These are phyloP conservation scores for Pleurotus tuber-regium DNA, from an alignment of 768 basidiomycete species.

Conservation along the genomic window DNA sequence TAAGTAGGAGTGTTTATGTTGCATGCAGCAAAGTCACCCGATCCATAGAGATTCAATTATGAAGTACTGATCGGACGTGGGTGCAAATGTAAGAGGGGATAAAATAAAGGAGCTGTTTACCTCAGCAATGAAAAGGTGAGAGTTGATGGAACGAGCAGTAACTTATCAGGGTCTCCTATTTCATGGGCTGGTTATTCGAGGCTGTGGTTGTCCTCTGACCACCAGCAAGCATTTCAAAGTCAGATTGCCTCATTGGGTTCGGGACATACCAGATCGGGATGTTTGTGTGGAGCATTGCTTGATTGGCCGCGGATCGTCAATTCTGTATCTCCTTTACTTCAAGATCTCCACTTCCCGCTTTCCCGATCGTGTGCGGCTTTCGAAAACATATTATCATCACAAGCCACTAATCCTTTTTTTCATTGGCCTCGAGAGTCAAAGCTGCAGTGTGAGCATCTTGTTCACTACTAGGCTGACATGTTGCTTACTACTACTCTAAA, in stretches of 20 bases:
- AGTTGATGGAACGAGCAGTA: neutral
- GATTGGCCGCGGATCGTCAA: conserved; percentile 10
- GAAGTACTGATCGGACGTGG: conserved; percentile 5
- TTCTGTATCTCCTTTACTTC: conserved; percentile 11
- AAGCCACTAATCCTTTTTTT: neutral
- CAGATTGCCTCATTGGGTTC: conserved; percentile 7
- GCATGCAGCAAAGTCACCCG: conserved; percentile 6
- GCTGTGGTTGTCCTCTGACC: no score
- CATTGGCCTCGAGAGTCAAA: no score
- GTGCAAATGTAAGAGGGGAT: conserved; percentile 1
- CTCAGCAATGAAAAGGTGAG: conserved; percentile 3
- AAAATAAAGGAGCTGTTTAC: conserved; percentile 11
- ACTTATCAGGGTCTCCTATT: neutral
- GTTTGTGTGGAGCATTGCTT: neutral
- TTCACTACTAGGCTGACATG: no score
- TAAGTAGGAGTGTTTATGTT: conserved; percentile 8
- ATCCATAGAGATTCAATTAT: conserved; percentile 9
- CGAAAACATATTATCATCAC: neutral
- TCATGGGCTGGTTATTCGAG: neutral
- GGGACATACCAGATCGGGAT: conserved; percentile 7
- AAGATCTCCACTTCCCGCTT: conserved; percentile 6
- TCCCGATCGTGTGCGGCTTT: neutral
- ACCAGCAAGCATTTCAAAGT: neutral
- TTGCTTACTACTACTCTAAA: no score
- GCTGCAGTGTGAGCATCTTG: no score